Conservation (phyloP, 2,329 filamentous ascomycete genomes). For the Fusarium sublunatum region DNA sequence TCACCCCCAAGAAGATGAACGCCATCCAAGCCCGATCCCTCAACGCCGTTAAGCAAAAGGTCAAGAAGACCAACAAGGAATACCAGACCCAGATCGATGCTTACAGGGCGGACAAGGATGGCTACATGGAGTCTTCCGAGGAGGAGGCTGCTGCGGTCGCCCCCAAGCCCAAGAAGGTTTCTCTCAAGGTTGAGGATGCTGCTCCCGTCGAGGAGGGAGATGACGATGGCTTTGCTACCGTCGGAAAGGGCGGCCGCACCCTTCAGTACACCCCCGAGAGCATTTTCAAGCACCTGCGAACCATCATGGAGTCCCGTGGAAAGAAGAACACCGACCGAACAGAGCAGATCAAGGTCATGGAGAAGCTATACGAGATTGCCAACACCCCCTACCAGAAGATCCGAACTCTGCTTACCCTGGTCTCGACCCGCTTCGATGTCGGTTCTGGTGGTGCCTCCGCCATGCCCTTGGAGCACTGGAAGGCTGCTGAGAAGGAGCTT, state of each 20-base stretch:
- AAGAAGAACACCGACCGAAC: slow-evolving; percentile 98
- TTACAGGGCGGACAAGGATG: slow-evolving; percentile 86
- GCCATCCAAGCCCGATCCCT: slow-evolving; percentile 92
- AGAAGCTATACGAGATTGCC: slow-evolving; percentile 91
- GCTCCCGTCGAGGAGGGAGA: slow-evolving; percentile 68
- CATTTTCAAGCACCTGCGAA: slow-evolving; percentile 95
- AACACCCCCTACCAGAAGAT: slow-evolving; percentile 93
- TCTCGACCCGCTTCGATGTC: slow-evolving; percentile 95
- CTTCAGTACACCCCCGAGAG: slow-evolving; percentile 95
- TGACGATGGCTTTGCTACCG: slow-evolving; percentile 88
- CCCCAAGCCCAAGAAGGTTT: slow-evolving; percentile 58
- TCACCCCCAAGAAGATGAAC: slow-evolving; percentile 98
- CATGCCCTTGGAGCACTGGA: slow-evolving; percentile 98
- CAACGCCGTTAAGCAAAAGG: slow-evolving; percentile 97
- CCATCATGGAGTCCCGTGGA: slow-evolving; percentile 93
- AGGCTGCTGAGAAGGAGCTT: slow-evolving; percentile 89
- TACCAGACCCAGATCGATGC: slow-evolving; percentile 87
- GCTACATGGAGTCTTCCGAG: slow-evolving; percentile 87
- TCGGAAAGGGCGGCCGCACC: slow-evolving; percentile 88
- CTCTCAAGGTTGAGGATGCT: slow-evolving; percentile 60
- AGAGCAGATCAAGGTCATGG: slow-evolving; percentile 97
- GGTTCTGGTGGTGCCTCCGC: slow-evolving; percentile 79
- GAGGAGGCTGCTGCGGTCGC: slow-evolving; percentile 68
- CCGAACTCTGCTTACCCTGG: slow-evolving; percentile 87
- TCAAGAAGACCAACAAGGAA: slow-evolving; percentile 99